phyloP scores from a whole-genome alignment of 208 protist species.

The Naegleria lovaniensis region DNA sequence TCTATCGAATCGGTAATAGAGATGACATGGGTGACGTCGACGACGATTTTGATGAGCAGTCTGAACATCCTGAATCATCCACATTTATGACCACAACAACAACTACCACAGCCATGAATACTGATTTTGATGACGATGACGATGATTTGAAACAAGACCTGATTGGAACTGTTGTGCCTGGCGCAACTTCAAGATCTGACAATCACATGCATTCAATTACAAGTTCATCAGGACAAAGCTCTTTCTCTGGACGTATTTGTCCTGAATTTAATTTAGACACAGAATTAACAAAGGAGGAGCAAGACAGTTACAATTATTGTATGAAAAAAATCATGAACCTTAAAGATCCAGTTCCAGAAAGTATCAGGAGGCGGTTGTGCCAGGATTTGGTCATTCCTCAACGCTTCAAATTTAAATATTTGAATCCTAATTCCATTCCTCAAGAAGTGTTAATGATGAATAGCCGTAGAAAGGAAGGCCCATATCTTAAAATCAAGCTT shows the following conservation, averaged over 20 bases:
- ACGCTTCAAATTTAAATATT: neutral
- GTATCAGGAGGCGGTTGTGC: neutral
- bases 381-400: neutral
- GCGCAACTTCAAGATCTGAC: neutral
- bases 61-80: neutral
- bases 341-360: neutral
- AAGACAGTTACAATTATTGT: neutral
- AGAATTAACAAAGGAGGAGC: neutral
- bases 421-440: neutral
- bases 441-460: neutral
- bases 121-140: neutral
- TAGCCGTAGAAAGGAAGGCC: neutral
- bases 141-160: neutral
- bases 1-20: neutral
- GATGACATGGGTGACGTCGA: neutral
- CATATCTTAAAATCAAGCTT: conserved; percentile 16
- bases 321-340: neutral
- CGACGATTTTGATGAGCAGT: neutral
- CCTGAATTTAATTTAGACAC: neutral
- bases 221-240: neutral
- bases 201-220: neutral
- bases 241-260: neutral
- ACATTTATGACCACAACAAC: neutral
- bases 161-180: neutral
- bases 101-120: neutral